These are phyloP conservation scores for Pythium phragmitis DNA, from an alignment of 352 stramenopile species.

Conservation along the genomic window DNA sequence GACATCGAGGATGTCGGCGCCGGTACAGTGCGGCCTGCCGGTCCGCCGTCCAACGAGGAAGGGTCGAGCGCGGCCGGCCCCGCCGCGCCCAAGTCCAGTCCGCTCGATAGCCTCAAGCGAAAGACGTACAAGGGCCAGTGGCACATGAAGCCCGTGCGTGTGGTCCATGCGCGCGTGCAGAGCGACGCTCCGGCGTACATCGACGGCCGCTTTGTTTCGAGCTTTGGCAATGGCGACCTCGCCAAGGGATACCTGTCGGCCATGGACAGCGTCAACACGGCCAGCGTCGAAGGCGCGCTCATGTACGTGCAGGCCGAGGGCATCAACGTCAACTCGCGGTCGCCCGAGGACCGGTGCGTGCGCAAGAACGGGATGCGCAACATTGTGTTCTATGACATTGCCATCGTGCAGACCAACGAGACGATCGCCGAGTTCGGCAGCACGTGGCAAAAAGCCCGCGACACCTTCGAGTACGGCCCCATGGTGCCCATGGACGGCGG, in stretches of 20 bases:
- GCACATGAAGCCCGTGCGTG: slow-evolving; percentile 66
- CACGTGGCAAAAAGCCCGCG: slow-evolving; percentile 26
- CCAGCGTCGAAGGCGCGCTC: slow-evolving; percentile 62
- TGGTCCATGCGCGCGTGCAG: slow-evolving; percentile 74
- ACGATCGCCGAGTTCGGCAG: slow-evolving; percentile 40
- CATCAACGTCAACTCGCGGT: slow-evolving; percentile 68
- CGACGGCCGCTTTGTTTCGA: slow-evolving; percentile 64
- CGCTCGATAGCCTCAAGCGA: slow-evolving; percentile 24
- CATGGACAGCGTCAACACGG: slow-evolving; percentile 35
- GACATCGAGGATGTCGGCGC: slow-evolving; percentile 10
- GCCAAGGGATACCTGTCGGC: slow-evolving; percentile 57
- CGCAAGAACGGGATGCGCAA: slow-evolving; percentile 57
- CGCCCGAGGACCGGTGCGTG: slow-evolving; percentile 46
- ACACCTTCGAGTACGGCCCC: slow-evolving; percentile 43
- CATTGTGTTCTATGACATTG: slow-evolving; percentile 57
- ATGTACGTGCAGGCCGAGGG: slow-evolving; percentile 86
- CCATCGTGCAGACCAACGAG: slow-evolving; percentile 48
- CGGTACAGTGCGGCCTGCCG: slow-evolving; percentile 14
- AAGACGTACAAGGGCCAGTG: slow-evolving; percentile 40
- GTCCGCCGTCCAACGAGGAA: background rate
- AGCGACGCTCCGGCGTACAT: slow-evolving; percentile 65
- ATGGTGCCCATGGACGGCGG: slow-evolving; percentile 50
- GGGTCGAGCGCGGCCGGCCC: background rate
- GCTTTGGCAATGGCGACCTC: slow-evolving; percentile 48
- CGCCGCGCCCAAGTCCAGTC: slow-evolving; percentile 3